Evolutionary conservation across 176 grass and related monocot species (phyloP).

Genomic region (Secale cereale): DNA sequence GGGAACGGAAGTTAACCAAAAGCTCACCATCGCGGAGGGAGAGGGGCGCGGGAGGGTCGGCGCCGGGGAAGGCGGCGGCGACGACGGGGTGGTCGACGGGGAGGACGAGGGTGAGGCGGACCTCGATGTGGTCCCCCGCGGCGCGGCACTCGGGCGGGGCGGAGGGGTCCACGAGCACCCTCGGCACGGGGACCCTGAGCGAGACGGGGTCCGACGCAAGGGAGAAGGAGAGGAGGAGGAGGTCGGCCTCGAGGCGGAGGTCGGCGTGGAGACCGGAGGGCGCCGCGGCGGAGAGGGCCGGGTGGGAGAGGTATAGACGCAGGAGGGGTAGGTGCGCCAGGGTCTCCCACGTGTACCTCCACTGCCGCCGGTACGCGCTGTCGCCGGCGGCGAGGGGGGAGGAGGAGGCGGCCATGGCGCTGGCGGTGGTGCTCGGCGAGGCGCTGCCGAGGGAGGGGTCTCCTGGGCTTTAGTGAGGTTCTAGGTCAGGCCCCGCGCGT

Average conservation of each 20-base stretch:
- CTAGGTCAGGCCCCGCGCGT: background rate
- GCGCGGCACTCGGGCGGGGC: slow-evolving; percentile 34
- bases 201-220: slow-evolving; percentile 14
- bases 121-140: slow-evolving; percentile 48
- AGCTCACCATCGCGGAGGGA: slow-evolving; percentile 19
- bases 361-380: slow-evolving; percentile 21
- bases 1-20: background rate
- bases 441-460: background rate
- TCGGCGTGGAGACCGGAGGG: slow-evolving; percentile 26
- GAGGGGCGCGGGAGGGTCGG: slow-evolving; percentile 10
- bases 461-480: background rate
- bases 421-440: background rate
- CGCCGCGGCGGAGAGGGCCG: background rate
- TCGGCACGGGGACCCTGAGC: slow-evolving; percentile 55
- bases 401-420: slow-evolving; percentile 25
- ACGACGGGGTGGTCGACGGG: slow-evolving; percentile 64
- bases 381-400: background rate
- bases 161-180: slow-evolving; percentile 56
- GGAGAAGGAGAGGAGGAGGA: slow-evolving; percentile 55
- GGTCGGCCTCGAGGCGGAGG: slow-evolving; percentile 47
- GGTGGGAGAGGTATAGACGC: slow-evolving; percentile 52
- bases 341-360: slow-evolving; percentile 54
- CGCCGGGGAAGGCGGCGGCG: slow-evolving; percentile 31
- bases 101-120: slow-evolving; percentile 60
- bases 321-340: slow-evolving; percentile 46